phyloP scores from a whole-genome alignment of 768 basidiomycete species.

The Amanita fuliginea region DNA sequence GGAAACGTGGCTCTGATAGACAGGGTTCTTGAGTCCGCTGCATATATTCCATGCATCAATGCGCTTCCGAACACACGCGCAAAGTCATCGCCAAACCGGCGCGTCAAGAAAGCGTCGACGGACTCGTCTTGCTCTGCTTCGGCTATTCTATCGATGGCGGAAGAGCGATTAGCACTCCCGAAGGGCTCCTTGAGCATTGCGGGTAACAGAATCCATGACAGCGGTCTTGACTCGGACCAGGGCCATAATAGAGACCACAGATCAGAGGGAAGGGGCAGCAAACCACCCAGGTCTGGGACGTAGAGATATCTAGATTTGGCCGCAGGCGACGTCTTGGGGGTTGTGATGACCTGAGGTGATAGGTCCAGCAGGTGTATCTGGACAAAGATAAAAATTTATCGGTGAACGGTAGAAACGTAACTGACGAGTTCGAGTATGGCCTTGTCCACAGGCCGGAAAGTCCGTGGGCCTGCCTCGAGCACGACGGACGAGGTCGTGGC shows the following conservation, averaged over 20 bases:
- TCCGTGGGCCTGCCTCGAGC: constrained; percentile 82
- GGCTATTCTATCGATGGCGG: neutral
- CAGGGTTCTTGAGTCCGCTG: constrained; percentile 66
- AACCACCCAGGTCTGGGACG: constrained; percentile 34
- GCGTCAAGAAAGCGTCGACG: constrained; percentile 63
- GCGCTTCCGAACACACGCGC: constrained; percentile 72
- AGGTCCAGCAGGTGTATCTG: constrained; percentile 75
- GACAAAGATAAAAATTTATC: neutral
- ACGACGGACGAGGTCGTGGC: constrained; percentile 46
- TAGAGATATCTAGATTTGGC: constrained; percentile 72
- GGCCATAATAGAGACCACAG: constrained; percentile 16
- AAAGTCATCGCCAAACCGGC: constrained; percentile 62
- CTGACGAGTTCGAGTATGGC: constrained; percentile 73
- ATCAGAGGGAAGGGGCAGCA: constrained; percentile 38
- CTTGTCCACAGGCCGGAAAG: constrained; percentile 67
- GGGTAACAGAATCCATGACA: constrained; percentile 36
- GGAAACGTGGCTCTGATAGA: constrained; percentile 76
- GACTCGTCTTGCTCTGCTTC: constrained; percentile 53
- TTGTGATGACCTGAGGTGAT: constrained; percentile 46
- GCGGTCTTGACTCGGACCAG: constrained; percentile 11
- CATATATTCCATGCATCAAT: constrained; percentile 88
- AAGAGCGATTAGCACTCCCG: constrained; percentile 27
- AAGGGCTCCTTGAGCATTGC: constrained; percentile 53
- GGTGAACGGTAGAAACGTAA: neutral
- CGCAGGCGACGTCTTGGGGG: constrained; percentile 56